Base-by-base conservation (phyloP, 2,329 filamentous ascomycete species). In the Sporothrix euskadiensis region DNA sequence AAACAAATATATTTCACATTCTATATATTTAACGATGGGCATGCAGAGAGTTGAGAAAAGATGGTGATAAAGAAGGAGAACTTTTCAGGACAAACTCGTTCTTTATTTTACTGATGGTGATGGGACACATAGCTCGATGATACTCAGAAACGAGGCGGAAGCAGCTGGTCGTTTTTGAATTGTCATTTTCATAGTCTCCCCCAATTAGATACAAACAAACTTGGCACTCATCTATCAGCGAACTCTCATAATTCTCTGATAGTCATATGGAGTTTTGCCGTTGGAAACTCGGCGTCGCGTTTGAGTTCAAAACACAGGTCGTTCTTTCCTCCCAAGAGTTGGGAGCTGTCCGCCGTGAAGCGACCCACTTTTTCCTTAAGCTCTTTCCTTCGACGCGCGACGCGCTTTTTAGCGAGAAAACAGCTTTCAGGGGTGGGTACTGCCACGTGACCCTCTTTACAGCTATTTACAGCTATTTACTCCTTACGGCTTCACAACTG, bases 341-440 rank as follows among this genome's bases (percentile, higher is more conserved):
- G 14, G n/a, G 7, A 26, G 49, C 14, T 35, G 14, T 30, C 9
- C 14, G 68, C 16, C 6, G n/a, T 47, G 69, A 7, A 9, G 16
- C 14, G 52, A 32, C 54, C 69, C 52, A 14, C 52, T 71, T 57
- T 57, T 59, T 30, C 22, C 30, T 26, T 7, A 39, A 69, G 66
- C 66, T 52, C 65, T 66, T 66, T 65, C 35, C 66, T 32, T 32
- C 30, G 63, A 56, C 49, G 30, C 71, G 61, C 63, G 71, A 59
- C 71, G 71, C 69, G 69, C 52, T 59, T 71, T 71, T 32, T 12
- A 1, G 41, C 41, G 41, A 44, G 12, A 4, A 16, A 35, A 12
- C 19, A 39, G 52, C 68, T 35, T 54, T 52, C 26, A 16, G 19
- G 61, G 35, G 61, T 66, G 61, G 61, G 9, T 56, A n/a, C 47